A percentile compares a stretch with the other conserved stretches of the same genome.
Evolutionary conservation across 345 rosid genomes (phyloP).

Genomic region (Brassica incana): DNA sequence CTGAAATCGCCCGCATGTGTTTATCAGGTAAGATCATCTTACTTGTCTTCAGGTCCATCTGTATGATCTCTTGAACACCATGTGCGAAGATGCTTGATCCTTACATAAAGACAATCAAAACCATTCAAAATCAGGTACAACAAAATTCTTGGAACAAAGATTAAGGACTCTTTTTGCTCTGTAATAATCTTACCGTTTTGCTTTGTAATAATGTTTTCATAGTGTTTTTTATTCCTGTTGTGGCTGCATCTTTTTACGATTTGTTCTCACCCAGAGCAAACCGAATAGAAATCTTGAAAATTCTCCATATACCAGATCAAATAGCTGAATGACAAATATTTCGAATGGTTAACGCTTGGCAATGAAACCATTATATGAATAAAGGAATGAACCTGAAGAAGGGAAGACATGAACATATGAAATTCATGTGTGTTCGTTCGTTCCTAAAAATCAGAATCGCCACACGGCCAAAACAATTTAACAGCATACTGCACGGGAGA

Average conservation of each 20-base stretch:
- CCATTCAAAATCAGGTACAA: background rate
- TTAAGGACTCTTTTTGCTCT: background rate
- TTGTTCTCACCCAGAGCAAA: background rate
- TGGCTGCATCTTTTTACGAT: background rate
- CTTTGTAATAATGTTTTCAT: background rate
- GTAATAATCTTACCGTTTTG: background rate
- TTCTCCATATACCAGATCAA: background rate
- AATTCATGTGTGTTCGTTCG: too few relatives aligned
- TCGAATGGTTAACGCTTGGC: too few relatives aligned
- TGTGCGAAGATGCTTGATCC: slow-evolving; percentile 91
- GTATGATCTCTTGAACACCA: slow-evolving; percentile 97
- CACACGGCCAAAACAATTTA: too few relatives aligned
- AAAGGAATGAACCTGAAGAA: too few relatives aligned
- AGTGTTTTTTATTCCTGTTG: background rate
- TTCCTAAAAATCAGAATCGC: too few relatives aligned
- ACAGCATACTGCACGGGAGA: background rate
- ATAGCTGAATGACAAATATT: too few relatives aligned
- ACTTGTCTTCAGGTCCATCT: slow-evolving; percentile 89
- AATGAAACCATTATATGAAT: too few relatives aligned
- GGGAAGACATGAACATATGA: too few relatives aligned
- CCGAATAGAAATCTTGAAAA: background rate
- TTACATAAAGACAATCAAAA: slow-evolving; percentile 44
- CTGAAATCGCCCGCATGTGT: slow-evolving; percentile 93
- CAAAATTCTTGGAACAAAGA: background rate
- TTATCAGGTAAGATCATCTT: slow-evolving; percentile 91